A percentile compares a stretch with the other conserved stretches of the same genome.
These are phyloP conservation scores for Strobilomyces echinocephalus DNA, from an alignment of 768 basidiomycete genomes.

Conservation along the genomic window DNA sequence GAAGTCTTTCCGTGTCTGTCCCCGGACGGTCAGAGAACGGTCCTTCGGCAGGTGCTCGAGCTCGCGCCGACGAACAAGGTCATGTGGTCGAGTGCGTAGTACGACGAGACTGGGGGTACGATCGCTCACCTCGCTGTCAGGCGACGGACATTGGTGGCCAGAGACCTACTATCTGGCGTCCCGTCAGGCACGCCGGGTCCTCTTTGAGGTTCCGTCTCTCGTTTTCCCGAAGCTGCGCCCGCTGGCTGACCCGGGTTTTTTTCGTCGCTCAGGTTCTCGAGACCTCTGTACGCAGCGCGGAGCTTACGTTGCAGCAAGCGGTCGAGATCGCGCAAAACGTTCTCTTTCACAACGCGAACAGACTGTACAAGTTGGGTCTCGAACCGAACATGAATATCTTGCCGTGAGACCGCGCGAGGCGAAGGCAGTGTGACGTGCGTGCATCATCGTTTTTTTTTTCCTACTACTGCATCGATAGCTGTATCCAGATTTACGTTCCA, in stretches of 20 bases:
- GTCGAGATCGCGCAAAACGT: slow-evolving; percentile 48
- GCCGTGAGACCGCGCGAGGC: background rate
- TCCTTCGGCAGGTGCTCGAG: slow-evolving; percentile 63
- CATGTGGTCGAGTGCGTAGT: slow-evolving; percentile 64
- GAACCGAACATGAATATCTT: slow-evolving; percentile 23
- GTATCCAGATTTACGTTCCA: too few relatives aligned
- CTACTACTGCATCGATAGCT: too few relatives aligned
- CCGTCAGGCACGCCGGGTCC: slow-evolving; percentile 55
- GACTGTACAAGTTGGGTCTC: slow-evolving; percentile 55
- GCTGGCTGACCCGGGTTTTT: slow-evolving; percentile 58
- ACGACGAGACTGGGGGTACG: background rate
- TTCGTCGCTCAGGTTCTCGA: slow-evolving; percentile 49
- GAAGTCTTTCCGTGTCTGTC: slow-evolving; percentile 68
- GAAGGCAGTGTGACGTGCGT: background rate
- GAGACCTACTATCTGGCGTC: slow-evolving; percentile 70
- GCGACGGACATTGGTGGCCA: slow-evolving; percentile 52
- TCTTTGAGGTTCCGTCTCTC: slow-evolving; percentile 47
- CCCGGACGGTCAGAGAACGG: slow-evolving; percentile 52
- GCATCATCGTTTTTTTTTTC: too few relatives aligned
- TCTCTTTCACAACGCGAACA: slow-evolving; percentile 66
- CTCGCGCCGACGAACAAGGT: slow-evolving; percentile 74
- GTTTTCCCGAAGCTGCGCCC: background rate
- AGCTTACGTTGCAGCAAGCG: slow-evolving; percentile 53
- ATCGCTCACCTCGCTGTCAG: slow-evolving; percentile 4
- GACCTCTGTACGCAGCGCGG: slow-evolving; percentile 42